Base-by-base conservation (phyloP, 129 eudicot genomes). In the Tagetes erecta region DNA sequence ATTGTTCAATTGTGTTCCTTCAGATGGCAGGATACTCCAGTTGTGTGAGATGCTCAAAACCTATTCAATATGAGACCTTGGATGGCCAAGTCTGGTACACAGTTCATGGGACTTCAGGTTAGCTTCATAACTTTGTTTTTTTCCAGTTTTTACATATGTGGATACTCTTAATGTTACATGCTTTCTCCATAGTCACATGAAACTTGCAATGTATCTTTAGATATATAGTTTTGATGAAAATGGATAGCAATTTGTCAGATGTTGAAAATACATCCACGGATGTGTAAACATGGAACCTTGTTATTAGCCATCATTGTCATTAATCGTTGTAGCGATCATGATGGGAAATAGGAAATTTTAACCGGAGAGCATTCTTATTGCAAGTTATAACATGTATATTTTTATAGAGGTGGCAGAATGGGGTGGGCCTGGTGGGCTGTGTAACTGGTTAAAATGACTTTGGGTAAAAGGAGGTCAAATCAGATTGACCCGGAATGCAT, bases 71-170 rank as follows among this genome's bases (percentile, higher is more conserved):
- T 69, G 81, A 78, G 76, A 52, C 72, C 13, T 1, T 75, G 2
- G 84, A 73, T 58, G 71, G 74, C 72, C 77, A 75, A 47, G 66
- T 38, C 12, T 70, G 83, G 84, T 77, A 59, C 63, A 55, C 27
- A 20, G 74, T 73, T 49, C 76, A 78, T 70, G 83, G 76, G 71
- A 59, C 81, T 71, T 11, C 72, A 75, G 86, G 89, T 85, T 35
- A 62, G 73, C 58, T 0, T 71, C 65, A 52, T 14, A 52, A 34
- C 14, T 7, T 3, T 45, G 8, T 67, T 67, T 67, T 67, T 67
- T 11, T 45, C 72, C 72, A 1, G 9, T 45, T 67, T 46, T 8
- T 8, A 38, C 8, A 3, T 36, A 52, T 38, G 4, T 71, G 39
- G 39, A 6, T 20, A 39, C 41, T 55, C 39, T 57, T 40, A 55